Conservation (phyloP, 1,139 yeast species). For the Kluyveromyces sp. region DNA sequence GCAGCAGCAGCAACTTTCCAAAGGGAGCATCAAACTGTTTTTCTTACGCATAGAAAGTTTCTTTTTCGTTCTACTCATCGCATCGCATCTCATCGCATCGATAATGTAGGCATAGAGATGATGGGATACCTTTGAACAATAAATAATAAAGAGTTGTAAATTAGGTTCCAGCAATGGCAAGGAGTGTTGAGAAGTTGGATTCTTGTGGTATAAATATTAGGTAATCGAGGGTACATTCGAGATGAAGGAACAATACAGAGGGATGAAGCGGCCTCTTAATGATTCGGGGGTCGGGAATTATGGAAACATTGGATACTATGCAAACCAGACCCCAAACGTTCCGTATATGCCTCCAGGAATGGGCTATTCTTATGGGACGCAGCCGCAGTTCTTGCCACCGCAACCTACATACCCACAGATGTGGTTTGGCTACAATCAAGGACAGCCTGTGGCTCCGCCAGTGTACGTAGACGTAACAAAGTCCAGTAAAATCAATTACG, state of each 20-base stretch:
- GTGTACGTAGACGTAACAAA: constrained; percentile 1
- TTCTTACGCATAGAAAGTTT: neutral
- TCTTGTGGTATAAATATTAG: too few species aligned
- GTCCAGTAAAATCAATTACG: constrained; percentile 5
- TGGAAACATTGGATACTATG: too few species aligned
- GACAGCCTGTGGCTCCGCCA: neutral
- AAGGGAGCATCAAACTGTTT: too few species aligned
- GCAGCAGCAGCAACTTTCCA: neutral
- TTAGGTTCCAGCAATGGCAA: too few species aligned
- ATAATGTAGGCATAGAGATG: neutral
- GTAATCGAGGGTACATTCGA: too few species aligned
- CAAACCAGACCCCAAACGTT: too few species aligned
- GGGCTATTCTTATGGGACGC: neutral
- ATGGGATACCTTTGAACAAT: too few species aligned
- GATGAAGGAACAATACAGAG: too few species aligned
- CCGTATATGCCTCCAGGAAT: neutral
- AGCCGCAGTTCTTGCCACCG: neutral
- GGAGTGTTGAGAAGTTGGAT: too few species aligned
- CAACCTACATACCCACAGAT: neutral
- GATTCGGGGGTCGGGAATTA: too few species aligned
- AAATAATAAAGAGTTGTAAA: too few species aligned
- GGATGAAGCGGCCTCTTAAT: too few species aligned
- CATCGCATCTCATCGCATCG: neutral
- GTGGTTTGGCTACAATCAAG: neutral
- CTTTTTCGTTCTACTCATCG: neutral